phyloP scores from a whole-genome alignment of 2,329 filamentous ascomycete genomes.

The Ophiostoma australiae region DNA sequence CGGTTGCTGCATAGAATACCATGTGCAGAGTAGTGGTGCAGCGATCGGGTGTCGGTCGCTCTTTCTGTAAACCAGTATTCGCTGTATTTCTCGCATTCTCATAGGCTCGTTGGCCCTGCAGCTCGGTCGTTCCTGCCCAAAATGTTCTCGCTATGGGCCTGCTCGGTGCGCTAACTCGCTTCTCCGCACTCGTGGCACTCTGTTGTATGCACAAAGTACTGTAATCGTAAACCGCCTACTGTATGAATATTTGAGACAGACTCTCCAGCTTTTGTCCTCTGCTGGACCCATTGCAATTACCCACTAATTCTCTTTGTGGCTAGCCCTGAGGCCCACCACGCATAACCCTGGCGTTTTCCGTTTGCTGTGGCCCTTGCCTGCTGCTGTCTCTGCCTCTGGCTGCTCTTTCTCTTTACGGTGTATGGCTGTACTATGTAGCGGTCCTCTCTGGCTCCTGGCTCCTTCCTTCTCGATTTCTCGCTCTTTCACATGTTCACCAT shows the following conservation, averaged over 20 bases:
- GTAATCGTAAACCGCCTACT: not conserved
- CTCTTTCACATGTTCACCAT: constrained; percentile 11
- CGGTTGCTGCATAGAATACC: not conserved
- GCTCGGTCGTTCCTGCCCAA: constrained; percentile 11
- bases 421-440: no score
- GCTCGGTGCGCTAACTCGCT: constrained; percentile 13
- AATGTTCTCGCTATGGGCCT: not conserved
- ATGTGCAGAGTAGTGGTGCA: not conserved
- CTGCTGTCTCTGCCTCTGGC: not conserved
- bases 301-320: not conserved
- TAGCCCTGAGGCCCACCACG: not conserved
- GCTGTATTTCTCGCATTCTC: not conserved
- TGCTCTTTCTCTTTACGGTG: not conserved
- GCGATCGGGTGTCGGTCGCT: not conserved
- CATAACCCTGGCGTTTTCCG: not conserved
- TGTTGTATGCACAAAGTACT: no score
- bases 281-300: not conserved
- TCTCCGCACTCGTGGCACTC: constrained; percentile 15
- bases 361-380: not conserved
- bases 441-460: not conserved
- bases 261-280: constrained; percentile 1
- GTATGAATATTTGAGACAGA: not conserved
- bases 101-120: not conserved
- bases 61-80: not conserved
- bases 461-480: not conserved